Base-by-base conservation (phyloP, 495 filamentous ascomycete species). In the Penicillium angulare region DNA sequence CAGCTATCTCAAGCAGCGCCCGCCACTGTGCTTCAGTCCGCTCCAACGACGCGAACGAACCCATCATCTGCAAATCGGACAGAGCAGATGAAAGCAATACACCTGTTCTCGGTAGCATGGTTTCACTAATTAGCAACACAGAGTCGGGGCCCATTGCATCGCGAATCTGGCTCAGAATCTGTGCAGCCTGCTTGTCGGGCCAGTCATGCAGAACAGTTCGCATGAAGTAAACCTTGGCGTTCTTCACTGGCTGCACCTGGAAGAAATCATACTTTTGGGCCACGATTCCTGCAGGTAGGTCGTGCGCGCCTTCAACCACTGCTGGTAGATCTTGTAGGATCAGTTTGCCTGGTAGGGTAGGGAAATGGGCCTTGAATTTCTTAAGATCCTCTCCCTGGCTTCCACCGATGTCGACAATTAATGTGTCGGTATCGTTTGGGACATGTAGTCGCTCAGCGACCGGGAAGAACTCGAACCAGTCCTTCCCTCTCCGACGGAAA, bases 351-450 rank as follows among this genome's bases (percentile, higher is more conserved):
- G 51, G 50, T 43, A 82, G 66, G 35, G 74, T 65, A 39, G 65
- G 59, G 46, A 75, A 84, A 26, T 34, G 35, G 33, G 61, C 49
- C 15, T 78, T 79, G 24, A 86, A 58, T 10, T 72, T 75, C 16
- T 71, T 63, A 29, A 67, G 68, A 16, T 81, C 76, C 49, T 83
- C 79, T 0, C 82, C 81, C 42, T 78, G 68, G 12, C 68, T 68
- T 3, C 82, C 81, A 21, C 81, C 83, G 0, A 86, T 47, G 55
- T 85, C 80, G 23, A 83, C 77, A 21, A 82, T 50, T 7, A 59
- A 41, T 9, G 52, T 24, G 32, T 62, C 49, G 17, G 36, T 10
- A 3, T 31, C 31, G 7, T 27, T 29, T 10, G 26, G 13, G 8
- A 39, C 39, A 10, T 17, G 36, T 15, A 53, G 18, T 13, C 46